Conservation (phyloP, 2,329 filamentous ascomycete genomes). For the Chaetomium globosum region DNA sequence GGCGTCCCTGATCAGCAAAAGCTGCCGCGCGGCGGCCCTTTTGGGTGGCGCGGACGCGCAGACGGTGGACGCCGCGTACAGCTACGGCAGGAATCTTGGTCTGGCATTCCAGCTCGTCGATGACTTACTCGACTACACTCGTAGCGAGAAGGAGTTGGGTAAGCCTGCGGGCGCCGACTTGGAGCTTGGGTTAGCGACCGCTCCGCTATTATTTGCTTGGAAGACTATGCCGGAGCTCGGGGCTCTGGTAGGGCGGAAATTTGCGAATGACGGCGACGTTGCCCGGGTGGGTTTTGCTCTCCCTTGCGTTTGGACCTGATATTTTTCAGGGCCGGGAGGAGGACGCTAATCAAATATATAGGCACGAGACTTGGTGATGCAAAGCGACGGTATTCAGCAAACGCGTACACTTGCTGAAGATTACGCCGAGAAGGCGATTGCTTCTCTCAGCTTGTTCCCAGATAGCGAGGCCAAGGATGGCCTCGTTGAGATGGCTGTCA, state of each 20-base stretch:
- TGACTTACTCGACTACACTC: conserved; percentile 96
- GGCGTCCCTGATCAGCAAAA: conserved; percentile 93
- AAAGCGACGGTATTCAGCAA: conserved; percentile 86
- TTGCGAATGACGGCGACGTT: conserved; percentile 80
- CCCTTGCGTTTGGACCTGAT: neutral
- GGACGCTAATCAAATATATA: conserved; percentile 44
- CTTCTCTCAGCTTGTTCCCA: conserved; percentile 81
- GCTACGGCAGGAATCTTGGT: conserved; percentile 90
- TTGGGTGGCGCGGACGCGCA: conserved; percentile 73
- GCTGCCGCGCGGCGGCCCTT: conserved; percentile 84
- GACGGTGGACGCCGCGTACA: conserved; percentile 88
- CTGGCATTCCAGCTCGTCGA: conserved; percentile 97
- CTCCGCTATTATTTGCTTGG: conserved; percentile 94
- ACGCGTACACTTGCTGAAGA: conserved; percentile 87
- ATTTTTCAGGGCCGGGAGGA: neutral
- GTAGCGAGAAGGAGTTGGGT: conserved; percentile 79
- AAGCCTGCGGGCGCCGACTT: conserved; percentile 95
- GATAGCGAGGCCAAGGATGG: conserved; percentile 94
- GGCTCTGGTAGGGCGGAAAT: conserved; percentile 87
- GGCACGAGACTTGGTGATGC: conserved; percentile 82
- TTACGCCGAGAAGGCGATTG: conserved; percentile 84
- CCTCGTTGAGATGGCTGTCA: conserved; percentile 88
- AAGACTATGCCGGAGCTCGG: conserved; percentile 83
- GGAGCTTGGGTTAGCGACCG: conserved; percentile 89
- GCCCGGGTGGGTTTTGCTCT: conserved; percentile 63